Base-by-base conservation (phyloP, 1,139 yeast genomes). In the Lodderomyces theae region DNA sequence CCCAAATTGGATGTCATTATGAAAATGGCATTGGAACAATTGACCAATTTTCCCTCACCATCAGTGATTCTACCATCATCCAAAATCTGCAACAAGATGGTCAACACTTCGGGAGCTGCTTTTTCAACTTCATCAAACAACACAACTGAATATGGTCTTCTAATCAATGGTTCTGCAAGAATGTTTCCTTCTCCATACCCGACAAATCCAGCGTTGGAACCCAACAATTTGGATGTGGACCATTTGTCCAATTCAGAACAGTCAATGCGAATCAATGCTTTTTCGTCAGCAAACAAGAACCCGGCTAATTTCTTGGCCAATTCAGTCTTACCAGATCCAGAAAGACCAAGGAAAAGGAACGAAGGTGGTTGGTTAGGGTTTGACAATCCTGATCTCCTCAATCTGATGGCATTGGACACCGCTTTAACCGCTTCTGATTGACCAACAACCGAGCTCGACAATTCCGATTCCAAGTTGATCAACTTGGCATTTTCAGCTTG, bases 171-270 rank as follows among this genome's bases (percentile, higher is more conserved):
- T 57, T 92, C 96, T 2, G 98, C 92, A 52, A 92, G 75, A 52
- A 90, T 80, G 52, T 98, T 98, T 61, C 98, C 97, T 63, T 92
- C 97, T 62, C 90, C 97, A 60, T 87, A 92, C 33, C 99, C 99
- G 54, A 92, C 87, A 59, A 92, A 94, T 55, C 99, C 98, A 1
- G 98, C 97, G 4, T 98, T 95, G 22, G 98, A 94, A 66, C 99
- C 99, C 45, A 92, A 73, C 45, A 92, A 78, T 60, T 92, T 90
- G 5, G 97, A 88, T 2, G 92, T 95, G 4, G 97, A 87, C 80
- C 95, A 88, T 57, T 92, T 92, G 66, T 94, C 98, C 54, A 94
- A 75, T 63, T 94, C 99, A 2, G 97, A 90, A 69, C 98, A 92
- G 66, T 92, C 99, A 50, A 92, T 89, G 69, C 98, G 82, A 57